Evolutionary conservation across 345 rosid genomes (phyloP), one percentile per base, ranked within the genome.

Genomic region (Eutrema japonicum): DNA sequence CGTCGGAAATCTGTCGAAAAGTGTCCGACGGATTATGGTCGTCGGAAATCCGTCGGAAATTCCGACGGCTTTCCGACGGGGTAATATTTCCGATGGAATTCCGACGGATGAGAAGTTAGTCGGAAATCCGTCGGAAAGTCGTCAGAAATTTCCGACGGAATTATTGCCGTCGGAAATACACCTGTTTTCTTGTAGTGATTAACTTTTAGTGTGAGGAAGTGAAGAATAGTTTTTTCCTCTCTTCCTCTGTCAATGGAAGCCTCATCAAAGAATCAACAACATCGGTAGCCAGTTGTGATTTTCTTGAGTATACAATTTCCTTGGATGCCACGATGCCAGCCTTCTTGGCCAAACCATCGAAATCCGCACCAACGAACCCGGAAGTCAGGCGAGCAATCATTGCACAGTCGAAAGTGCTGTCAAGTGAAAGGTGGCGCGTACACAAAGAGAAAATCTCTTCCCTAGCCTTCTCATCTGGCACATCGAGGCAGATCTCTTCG

Each of bases 301-400:
- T 81, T 58, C 89, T 83, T 64, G 64, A 72, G 8, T 76, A 66
- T 36, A 83, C 27, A 46, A 80, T 68, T 71, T 85, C 82, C 69
- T 82, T 72, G 72, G 70, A 59, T 36, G 88, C 84, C 70, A 90
- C 78, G 42, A 66, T 75, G 14, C 87, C 88, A 81, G 91, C 96
- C 72, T 81, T 73, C 72, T 80, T 82, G 59, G 78, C 84, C 40
- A 90, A 78, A 1, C 79, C 87, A 22, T 72, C 59, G 76, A 88
- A 70, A 51, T 89, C 96, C 51, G 88, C 91, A 10, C 89, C 91
- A 26, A 86, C 91, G 75, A 83, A 88, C 8, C 93, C 93, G n/a
- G 87, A 87, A 3, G 93, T 87, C 10, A 72, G 59, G 80, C 89
- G 84, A 70, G 84, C 91, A 72, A 90, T 81, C 36, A 64, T 82